phyloP scores from a whole-genome alignment of 2,329 filamentous ascomycete genomes.

The Fusarium sp. region DNA sequence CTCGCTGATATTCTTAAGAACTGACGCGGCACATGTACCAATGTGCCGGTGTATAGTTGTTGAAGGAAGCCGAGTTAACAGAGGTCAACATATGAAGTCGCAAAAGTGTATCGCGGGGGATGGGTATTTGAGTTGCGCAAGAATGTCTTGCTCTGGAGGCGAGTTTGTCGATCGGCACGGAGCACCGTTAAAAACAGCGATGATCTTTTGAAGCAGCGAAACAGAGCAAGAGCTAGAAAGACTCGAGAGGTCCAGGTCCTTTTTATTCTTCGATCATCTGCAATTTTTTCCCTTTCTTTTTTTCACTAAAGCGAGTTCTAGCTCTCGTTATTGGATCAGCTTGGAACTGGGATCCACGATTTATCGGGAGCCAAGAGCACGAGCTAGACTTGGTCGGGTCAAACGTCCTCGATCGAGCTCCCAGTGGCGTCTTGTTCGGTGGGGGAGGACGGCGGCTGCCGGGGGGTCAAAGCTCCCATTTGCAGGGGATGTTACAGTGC shows the following conservation, averaged over 20 bases:
- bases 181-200: slow-evolving; percentile 22
- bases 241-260: slow-evolving; percentile 6
- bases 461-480: slow-evolving; percentile 28
- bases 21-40: slow-evolving; percentile 54
- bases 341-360: slow-evolving; percentile 10
- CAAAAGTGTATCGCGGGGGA: neutral
- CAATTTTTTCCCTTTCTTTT: slow-evolving; percentile 28
- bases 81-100: slow-evolving; percentile 28
- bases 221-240: neutral
- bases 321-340: slow-evolving; percentile 5
- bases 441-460: slow-evolving; percentile 20
- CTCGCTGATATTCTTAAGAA: slow-evolving; percentile 59
- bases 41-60: slow-evolving; percentile 46
- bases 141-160: slow-evolving; percentile 3
- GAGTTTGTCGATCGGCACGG: slow-evolving; percentile 22
- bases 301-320: slow-evolving; percentile 17
- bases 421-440: slow-evolving; percentile 23
- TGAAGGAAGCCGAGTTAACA: slow-evolving; percentile 16
- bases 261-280: slow-evolving; percentile 33
- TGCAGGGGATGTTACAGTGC: slow-evolving; percentile 26
- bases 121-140: slow-evolving; percentile 28
- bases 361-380: slow-evolving; percentile 34
- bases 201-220: slow-evolving; percentile 9
- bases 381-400: slow-evolving; percentile 15
- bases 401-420: slow-evolving; percentile 27